These are phyloP conservation scores for Huntiella decipiens DNA, from an alignment of 2,329 filamentous ascomycete species.

Conservation along the genomic window DNA sequence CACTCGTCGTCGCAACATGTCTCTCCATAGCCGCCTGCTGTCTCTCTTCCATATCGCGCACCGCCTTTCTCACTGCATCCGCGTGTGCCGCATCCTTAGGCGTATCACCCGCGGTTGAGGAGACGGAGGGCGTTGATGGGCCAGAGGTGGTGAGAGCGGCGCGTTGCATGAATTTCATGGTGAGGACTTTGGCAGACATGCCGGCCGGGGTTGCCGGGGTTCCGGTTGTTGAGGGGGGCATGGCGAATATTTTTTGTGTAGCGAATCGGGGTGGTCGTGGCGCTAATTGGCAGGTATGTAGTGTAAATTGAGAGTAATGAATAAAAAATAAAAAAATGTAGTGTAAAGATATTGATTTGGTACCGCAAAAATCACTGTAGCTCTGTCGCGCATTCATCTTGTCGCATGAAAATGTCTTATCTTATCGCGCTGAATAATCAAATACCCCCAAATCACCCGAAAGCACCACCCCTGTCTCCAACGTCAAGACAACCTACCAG, in stretches of 20 bases:
- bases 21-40: conserved; percentile 41
- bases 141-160: conserved; percentile 35
- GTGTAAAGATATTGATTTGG: neutral
- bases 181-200: conserved; percentile 75
- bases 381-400: neutral
- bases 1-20: conserved; percentile 42
- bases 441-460: no score
- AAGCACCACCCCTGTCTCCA: no score
- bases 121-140: conserved; percentile 22
- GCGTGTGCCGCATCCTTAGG: conserved; percentile 14
- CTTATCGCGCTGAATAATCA: no score
- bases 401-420: no score
- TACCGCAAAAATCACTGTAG: no score
- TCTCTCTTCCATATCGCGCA: conserved; percentile 48
- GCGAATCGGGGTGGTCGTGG: neutral
- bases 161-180: conserved; percentile 97
- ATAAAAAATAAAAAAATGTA: no score
- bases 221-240: conserved; percentile 35
- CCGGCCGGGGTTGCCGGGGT: conserved; percentile 19
- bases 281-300: neutral
- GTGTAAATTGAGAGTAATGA: no score
- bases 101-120: neutral
- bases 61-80: conserved; percentile 40
- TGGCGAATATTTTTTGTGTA: conserved; percentile 13
- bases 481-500: no score